A percentile compares a stretch with the other conserved stretches of the same genome.
Conservation (phyloP, 495 filamentous ascomycete species). For the Poronia punctata region DNA sequence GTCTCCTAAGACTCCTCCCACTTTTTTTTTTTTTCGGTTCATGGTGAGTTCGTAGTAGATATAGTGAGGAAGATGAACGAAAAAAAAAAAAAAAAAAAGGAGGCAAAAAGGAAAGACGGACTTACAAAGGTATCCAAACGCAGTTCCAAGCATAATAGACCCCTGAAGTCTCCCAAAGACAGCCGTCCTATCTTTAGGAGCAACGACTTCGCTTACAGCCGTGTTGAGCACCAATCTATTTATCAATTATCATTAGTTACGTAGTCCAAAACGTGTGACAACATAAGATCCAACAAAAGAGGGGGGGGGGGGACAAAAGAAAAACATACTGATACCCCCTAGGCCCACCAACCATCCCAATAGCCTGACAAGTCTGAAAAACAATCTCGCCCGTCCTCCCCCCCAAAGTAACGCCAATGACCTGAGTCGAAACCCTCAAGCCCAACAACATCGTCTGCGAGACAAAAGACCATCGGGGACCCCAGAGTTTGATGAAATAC, state of each 20-base stretch:
- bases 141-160: constrained; percentile 48
- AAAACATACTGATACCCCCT: constrained; percentile 47
- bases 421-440: constrained; percentile 46
- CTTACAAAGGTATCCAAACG: constrained; percentile 44
- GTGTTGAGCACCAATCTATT: constrained; percentile 45
- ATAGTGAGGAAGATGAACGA: not conserved
- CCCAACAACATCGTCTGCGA: constrained; percentile 46
- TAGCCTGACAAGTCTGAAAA: constrained; percentile 45
- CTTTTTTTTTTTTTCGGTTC: constrained; percentile 17
- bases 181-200: constrained; percentile 41
- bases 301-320: not conserved
- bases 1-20: constrained; percentile 48
- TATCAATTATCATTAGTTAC: not conserved
- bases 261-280: too few species aligned
- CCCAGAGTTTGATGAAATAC: constrained; percentile 49
- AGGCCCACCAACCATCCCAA: constrained; percentile 51
- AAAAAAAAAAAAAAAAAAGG: not conserved
- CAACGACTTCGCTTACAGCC: constrained; percentile 43
- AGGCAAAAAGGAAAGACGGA: too few species aligned
- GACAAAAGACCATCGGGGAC: constrained; percentile 44
- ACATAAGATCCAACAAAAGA: too few species aligned
- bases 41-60: constrained; percentile 1
- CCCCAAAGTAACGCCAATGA: constrained; percentile 45
- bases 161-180: constrained; percentile 49
- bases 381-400: constrained; percentile 46